Evolutionary conservation across 148 eudicot species (phyloP).

Genomic region (Amaranthus palmeri): DNA sequence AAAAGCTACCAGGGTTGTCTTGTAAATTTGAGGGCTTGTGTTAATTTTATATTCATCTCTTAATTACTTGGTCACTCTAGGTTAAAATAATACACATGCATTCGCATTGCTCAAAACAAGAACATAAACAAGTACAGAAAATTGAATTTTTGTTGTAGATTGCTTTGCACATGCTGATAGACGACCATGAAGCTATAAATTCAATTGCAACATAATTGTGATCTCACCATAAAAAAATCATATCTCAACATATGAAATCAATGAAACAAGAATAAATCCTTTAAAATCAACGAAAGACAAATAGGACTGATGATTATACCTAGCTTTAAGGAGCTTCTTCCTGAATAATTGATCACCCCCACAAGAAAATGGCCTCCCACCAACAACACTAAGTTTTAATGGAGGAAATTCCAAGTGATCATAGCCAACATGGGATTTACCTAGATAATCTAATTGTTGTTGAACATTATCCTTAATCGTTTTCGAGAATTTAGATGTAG

Average conservation of each 20-base stretch:
- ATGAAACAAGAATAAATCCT: background rate
- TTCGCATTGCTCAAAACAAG: too few relatives aligned
- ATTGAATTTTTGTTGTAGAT: too few relatives aligned
- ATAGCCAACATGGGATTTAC: slow-evolving; percentile 78
- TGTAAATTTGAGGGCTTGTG: too few relatives aligned
- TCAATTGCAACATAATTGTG: too few relatives aligned
- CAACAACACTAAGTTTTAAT: slow-evolving; percentile 77
- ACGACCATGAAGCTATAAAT: too few relatives aligned
- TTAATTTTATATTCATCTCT: too few relatives aligned
- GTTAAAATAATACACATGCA: too few relatives aligned
- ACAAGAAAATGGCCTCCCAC: slow-evolving; percentile 88
- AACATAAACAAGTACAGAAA: too few relatives aligned
- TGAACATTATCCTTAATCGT: slow-evolving; percentile 74
- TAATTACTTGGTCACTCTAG: too few relatives aligned
- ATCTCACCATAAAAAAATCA: too few relatives aligned
- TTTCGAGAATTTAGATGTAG: slow-evolving; percentile 46
- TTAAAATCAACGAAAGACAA: background rate
- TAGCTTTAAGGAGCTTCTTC: slow-evolving; percentile 53
- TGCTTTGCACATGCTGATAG: too few relatives aligned
- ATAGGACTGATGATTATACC: slow-evolving; percentile 29
- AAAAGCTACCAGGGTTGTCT: background rate
- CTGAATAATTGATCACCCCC: slow-evolving; percentile 62
- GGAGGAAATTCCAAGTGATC: slow-evolving; percentile 59
- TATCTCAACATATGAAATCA: background rate
- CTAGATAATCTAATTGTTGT: slow-evolving; percentile 73